Conservation (phyloP, 1,284 basidiomycete species). For the Chalciporus sp. region DNA sequence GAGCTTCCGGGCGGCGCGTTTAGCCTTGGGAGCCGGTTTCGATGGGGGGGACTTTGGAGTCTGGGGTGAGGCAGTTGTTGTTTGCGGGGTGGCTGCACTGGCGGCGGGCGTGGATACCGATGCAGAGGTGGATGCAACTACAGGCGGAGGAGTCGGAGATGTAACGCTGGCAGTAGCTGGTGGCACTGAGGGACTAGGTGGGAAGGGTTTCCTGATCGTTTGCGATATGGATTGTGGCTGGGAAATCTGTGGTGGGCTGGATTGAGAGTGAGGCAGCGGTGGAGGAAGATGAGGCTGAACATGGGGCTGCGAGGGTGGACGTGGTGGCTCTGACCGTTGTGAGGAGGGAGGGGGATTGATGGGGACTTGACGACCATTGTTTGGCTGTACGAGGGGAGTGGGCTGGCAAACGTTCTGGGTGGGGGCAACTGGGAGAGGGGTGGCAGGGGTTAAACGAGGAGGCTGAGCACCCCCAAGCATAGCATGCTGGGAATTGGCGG, state of each 20-base stretch:
- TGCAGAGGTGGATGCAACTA: slow-evolving; percentile 29
- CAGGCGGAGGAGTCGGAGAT: slow-evolving; percentile 43
- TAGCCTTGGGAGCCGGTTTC: slow-evolving; percentile 49
- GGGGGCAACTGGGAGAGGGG: slow-evolving; percentile 14
- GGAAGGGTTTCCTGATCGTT: slow-evolving; percentile 30
- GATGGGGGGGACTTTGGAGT: slow-evolving; percentile 57
- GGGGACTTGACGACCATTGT: slow-evolving; percentile 23
- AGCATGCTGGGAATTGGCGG: slow-evolving; percentile 15
- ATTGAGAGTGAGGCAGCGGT: slow-evolving; percentile 16
- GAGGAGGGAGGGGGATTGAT: slow-evolving; percentile 20
- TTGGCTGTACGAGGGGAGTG: not conserved
- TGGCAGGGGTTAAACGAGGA: slow-evolving; percentile 13
- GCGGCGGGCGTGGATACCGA: slow-evolving; percentile 41
- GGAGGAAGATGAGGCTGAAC: slow-evolving; percentile 1
- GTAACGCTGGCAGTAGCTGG: slow-evolving; percentile 26
- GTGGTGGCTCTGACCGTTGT: slow-evolving; percentile 22
- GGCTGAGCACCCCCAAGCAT: not conserved
- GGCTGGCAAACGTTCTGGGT: slow-evolving; percentile 21
- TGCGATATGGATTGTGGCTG: slow-evolving; percentile 13
- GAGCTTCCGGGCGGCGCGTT: slow-evolving; percentile 44
- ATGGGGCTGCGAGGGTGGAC: slow-evolving; percentile 25
- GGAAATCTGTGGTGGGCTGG: slow-evolving; percentile 12
- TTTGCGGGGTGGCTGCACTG: slow-evolving; percentile 54
- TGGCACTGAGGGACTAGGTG: slow-evolving; percentile 27
- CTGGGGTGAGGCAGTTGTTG: slow-evolving; percentile 53